These are phyloP conservation scores for Cucurbita maxima DNA, from an alignment of 306 rosid species.

Conservation along the genomic window DNA sequence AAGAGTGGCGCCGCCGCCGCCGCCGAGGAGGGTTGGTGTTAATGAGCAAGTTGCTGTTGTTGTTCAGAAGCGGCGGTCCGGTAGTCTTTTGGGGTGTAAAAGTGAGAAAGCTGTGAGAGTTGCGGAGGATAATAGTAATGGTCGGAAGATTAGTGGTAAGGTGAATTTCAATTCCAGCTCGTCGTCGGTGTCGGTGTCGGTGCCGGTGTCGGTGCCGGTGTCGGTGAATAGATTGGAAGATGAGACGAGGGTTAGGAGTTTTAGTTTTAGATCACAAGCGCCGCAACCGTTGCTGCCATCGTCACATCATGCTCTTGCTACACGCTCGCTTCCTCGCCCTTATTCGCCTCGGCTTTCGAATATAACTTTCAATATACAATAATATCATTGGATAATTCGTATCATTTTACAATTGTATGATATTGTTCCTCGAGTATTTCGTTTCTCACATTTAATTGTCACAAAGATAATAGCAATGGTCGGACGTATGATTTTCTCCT, in stretches of 20 bases:
- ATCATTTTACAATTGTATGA: neutral
- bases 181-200: too few relatives aligned
- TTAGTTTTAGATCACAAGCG: constrained; percentile 1
- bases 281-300: neutral
- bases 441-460: too few relatives aligned
- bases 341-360: neutral
- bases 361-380: neutral
- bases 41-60: constrained; percentile 11
- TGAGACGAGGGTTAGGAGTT: neutral
- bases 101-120: constrained; percentile 61
- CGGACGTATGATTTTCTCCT: too few relatives aligned
- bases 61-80: constrained; percentile 18
- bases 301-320: neutral
- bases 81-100: constrained; percentile 52
- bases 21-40: constrained; percentile 4
- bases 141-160: constrained; percentile 13
- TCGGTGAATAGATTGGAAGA: neutral
- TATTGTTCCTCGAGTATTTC: neutral
- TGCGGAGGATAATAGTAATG: constrained; percentile 24
- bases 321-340: constrained; percentile 6
- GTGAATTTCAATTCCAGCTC: neutral
- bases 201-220: neutral
- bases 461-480: too few relatives aligned
- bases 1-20: constrained; percentile 1
- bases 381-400: neutral